Percentiles rank a stretch among this genome's conserved stretches.
Conservation (phyloP, 163 green algal species). For the Prototheca wickerhamii region DNA sequence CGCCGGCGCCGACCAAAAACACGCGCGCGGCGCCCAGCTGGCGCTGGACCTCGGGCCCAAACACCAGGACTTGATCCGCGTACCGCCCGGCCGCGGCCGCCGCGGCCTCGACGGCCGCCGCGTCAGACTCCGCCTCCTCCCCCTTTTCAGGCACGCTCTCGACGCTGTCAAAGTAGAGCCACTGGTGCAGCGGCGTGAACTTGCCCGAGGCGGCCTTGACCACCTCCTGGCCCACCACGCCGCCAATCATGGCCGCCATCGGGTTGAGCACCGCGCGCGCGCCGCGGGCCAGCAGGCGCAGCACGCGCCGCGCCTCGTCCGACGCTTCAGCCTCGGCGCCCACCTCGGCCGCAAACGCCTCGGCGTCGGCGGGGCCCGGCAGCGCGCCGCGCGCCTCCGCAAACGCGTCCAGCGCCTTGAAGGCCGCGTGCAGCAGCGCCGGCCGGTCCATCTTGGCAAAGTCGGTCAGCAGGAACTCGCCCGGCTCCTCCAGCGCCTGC, state of each 20-base stretch:
- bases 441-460: conserved; percentile 88
- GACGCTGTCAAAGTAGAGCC: conserved; percentile 82
- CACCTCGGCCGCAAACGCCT: conserved; percentile 50
- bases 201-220: conserved; percentile 95
- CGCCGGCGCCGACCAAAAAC: conserved; percentile 91
- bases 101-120: not conserved
- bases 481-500: conserved; percentile 60
- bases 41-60: conserved; percentile 67
- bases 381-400: conserved; percentile 37
- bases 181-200: conserved; percentile 92
- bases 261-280: conserved; percentile 68
- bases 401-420: conserved; percentile 74
- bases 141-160: conserved; percentile 77
- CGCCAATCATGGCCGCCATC: conserved; percentile 95
- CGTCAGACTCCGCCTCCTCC: conserved; percentile 43
- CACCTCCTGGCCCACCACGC: conserved; percentile 94
- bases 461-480: conserved; percentile 92
- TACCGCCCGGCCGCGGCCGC: conserved; percentile 47
- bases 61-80: conserved; percentile 80
- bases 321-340: not conserved
- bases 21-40: conserved; percentile 62
- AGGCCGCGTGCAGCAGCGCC: conserved; percentile 80
- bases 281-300: conserved; percentile 58
- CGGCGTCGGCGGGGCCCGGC: conserved; percentile 65
- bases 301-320: conserved; percentile 56